Conservation (phyloP, 2,329 filamentous ascomycete genomes). For the Metarhizium sp. region DNA sequence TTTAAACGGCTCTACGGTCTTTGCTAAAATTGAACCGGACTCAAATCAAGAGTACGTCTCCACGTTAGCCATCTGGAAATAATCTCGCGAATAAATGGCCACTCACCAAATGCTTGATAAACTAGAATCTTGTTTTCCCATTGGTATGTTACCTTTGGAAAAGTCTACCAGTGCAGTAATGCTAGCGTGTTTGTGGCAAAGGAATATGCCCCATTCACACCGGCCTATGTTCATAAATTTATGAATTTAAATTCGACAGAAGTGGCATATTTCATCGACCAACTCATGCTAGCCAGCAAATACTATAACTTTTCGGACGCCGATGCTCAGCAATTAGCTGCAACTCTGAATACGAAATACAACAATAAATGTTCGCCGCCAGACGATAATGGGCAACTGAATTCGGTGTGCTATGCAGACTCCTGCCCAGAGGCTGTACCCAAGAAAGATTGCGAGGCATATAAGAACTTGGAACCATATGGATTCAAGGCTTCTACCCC, state of each 20-base stretch:
- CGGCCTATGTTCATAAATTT: constrained; percentile 23
- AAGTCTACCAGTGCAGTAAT: constrained; percentile 16
- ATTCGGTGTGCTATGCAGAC: constrained; percentile 17
- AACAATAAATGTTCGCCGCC: constrained; percentile 18
- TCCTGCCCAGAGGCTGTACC: constrained; percentile 18
- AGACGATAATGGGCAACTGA: constrained; percentile 13
- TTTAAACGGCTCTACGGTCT: constrained; percentile 13
- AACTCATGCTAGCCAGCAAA: constrained; percentile 15
- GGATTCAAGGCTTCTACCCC: constrained; percentile 8
- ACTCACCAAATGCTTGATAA: background rate
- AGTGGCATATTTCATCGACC: constrained; percentile 21
- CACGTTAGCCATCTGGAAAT: background rate
- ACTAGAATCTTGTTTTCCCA: constrained; percentile 19
- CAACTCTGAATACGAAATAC: constrained; percentile 17
- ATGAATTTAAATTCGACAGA: constrained; percentile 21
- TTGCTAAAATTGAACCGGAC: constrained; percentile 11
- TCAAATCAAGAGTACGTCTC: constrained; percentile 20
- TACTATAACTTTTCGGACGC: constrained; percentile 18
- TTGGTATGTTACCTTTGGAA: constrained; percentile 19
- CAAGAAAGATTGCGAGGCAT: constrained; percentile 16
- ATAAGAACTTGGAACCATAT: constrained; percentile 13
- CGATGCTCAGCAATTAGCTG: constrained; percentile 14
- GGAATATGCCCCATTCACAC: constrained; percentile 10
- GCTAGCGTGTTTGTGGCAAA: constrained; percentile 11
- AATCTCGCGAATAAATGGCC: background rate